These are phyloP conservation scores for Apiospora kogelbergensis DNA, from an alignment of 2,329 filamentous ascomycete species.

Conservation along the genomic window DNA sequence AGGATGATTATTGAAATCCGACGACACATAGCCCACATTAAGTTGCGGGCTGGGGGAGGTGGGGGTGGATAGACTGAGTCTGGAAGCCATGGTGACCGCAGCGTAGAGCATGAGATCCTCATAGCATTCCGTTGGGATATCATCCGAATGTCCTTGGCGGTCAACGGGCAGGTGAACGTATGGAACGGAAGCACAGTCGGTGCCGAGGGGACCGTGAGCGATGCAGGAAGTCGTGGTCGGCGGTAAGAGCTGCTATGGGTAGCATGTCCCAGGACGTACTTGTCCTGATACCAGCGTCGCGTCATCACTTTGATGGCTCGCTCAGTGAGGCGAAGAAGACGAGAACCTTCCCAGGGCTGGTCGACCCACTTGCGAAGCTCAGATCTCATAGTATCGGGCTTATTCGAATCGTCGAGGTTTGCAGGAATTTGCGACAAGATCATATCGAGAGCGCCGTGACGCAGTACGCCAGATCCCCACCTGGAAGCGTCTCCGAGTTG, in stretches of 20 bases:
- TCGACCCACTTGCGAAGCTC: slow-evolving; percentile 64
- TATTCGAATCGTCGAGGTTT: slow-evolving; percentile 18
- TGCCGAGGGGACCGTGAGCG: slow-evolving; percentile 77
- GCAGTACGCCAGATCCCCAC: slow-evolving; percentile 78
- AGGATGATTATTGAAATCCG: slow-evolving; percentile 98
- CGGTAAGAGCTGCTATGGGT: slow-evolving; percentile 59
- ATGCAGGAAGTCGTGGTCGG: slow-evolving; percentile 70
- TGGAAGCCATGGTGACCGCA: slow-evolving; percentile 85
- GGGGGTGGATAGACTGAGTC: slow-evolving; percentile 81
- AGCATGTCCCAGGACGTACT: slow-evolving; percentile 62
- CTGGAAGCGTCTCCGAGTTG: slow-evolving; percentile 82
- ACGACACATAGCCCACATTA: slow-evolving; percentile 95
- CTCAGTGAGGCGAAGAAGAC: slow-evolving; percentile 80
- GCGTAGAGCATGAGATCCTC: slow-evolving; percentile 86
- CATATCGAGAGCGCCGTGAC: slow-evolving; percentile 50
- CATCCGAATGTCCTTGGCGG: slow-evolving; percentile 84
- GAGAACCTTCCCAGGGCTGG: slow-evolving; percentile 83
- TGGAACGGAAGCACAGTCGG: slow-evolving; percentile 96
- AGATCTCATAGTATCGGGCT: slow-evolving; percentile 27
- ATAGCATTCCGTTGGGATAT: slow-evolving; percentile 95
- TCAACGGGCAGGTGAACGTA: slow-evolving; percentile 93
- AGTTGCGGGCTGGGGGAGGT: slow-evolving; percentile 77
- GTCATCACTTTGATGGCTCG: slow-evolving; percentile 74
- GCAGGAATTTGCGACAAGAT: slow-evolving; percentile 46
- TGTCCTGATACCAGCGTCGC: slow-evolving; percentile 87